Conservation (phyloP, 2,329 filamentous ascomycete species). For the Claviceps spartinae region DNA sequence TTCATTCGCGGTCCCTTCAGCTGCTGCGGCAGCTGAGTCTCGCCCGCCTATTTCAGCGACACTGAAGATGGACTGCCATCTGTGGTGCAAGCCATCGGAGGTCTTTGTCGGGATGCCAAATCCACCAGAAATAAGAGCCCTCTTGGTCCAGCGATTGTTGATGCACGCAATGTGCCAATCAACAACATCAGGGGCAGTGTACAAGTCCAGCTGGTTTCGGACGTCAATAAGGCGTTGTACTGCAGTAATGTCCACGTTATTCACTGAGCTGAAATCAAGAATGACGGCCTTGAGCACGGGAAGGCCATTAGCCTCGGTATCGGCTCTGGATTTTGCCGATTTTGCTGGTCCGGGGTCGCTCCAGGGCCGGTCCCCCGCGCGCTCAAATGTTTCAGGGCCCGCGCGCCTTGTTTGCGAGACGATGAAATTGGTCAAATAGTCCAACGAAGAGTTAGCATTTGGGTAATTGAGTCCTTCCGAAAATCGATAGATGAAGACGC, state of each 20-base stretch:
- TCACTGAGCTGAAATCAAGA: conserved; percentile 84
- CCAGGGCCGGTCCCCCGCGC: conserved; percentile 75
- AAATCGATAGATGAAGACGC: conserved; percentile 92
- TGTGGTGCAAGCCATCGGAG: conserved; percentile 34
- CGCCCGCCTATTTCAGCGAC: conserved; percentile 73
- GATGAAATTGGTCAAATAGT: conserved; percentile 58
- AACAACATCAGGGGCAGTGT: conserved; percentile 65
- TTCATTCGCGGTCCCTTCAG: conserved; percentile 50
- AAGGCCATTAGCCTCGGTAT: conserved; percentile 24
- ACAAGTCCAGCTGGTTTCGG: conserved; percentile 82
- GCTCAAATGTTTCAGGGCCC: conserved; percentile 50
- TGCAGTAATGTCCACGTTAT: conserved; percentile 86
- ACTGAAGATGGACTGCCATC: conserved; percentile 92
- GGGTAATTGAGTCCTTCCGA: conserved; percentile 93
- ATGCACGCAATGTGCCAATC: conserved; percentile 96
- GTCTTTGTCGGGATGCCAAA: conserved; percentile 66
- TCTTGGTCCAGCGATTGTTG: conserved; percentile 83
- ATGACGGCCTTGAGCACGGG: conserved; percentile 80
- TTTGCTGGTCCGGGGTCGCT: conserved; percentile 67
- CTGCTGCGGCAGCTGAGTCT: conserved; percentile 53
- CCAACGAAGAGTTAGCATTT: conserved; percentile 79
- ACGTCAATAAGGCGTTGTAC: conserved; percentile 89
- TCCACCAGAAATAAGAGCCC: conserved; percentile 71
- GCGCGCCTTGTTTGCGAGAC: conserved; percentile 63
- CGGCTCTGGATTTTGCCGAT: conserved; percentile 27